Evolutionary conservation across 768 basidiomycete genomes (phyloP), one percentile per base, ranked within the genome.

Genomic region (Mrakia hoshinonis): DNA sequence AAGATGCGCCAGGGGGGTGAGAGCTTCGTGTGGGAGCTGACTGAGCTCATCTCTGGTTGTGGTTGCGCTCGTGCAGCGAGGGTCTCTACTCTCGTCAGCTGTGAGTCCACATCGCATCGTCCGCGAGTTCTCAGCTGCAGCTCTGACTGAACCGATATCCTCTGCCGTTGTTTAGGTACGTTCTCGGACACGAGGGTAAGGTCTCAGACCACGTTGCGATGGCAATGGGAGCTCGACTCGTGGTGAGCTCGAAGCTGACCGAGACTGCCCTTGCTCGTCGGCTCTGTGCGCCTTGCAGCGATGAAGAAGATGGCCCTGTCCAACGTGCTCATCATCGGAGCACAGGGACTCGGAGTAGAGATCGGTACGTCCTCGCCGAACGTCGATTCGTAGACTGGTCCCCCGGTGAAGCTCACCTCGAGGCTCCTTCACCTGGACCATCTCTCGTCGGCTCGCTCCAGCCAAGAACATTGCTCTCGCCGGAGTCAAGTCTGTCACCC

Each of bases 261-360:
- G 46, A 49, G n/a, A 38, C 18, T 18, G 12, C 24, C 46, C 26
- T 24, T 43, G 15, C 22, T 29, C 49, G 26, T 20, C 51, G 43
- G 15, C 24, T 43, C 18, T 34, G 55, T 12, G 13, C 38, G 46
- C 4, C 22, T 20, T 26, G 1, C 36, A 97, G 95, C 95, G 55
- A 98, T 98, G 96, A 96, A 96, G 84, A 89, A 88, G 78, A 98
- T 99, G 96, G 95, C 96, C 9, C 83, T 85, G 20, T 97, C 94
- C 47, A 96, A 96, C 78, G 89, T 98, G 51, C 85, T 99, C 74
- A 87, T 99, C 74, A 87, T 96, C 58, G 96, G 96, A 12, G 81
- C 92, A 77, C 88, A 89, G 70, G 96, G 96, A 67, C 81, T 99
- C 70, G 95, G 96, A 55, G 91, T 91, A 70, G 96, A 99, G 81